These are phyloP conservation scores for Fomitopsis pulvina DNA, from an alignment of 768 basidiomycete genomes.

Conservation along the genomic window DNA sequence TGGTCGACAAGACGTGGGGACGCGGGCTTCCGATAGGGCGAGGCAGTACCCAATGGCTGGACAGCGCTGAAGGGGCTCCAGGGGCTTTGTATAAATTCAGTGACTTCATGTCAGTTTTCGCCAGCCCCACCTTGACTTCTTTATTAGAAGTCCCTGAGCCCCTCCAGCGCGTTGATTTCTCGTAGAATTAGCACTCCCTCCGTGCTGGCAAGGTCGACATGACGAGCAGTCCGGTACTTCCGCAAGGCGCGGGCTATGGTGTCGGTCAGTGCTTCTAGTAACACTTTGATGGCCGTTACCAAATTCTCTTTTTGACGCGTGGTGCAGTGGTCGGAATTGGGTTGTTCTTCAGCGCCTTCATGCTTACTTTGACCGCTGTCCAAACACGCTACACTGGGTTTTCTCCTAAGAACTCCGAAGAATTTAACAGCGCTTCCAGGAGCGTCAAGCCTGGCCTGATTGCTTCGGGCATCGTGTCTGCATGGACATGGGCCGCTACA, in stretches of 20 bases:
- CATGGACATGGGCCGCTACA: constrained; percentile 90
- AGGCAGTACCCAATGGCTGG: background rate
- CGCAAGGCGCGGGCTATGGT: constrained; percentile 83
- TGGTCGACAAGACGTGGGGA: background rate
- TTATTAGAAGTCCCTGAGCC: background rate
- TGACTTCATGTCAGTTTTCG: background rate
- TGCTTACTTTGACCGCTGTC: constrained; percentile 70
- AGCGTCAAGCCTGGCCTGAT: constrained; percentile 89
- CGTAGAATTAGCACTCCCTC: background rate
- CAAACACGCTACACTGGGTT: constrained; percentile 82
- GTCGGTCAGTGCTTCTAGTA: constrained; percentile 48
- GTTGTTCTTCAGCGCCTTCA: constrained; percentile 79
- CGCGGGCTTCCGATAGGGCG: background rate
- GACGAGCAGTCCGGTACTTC: constrained; percentile 40
- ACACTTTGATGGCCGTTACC: background rate
- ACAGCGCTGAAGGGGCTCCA: background rate
- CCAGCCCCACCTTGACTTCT: constrained; percentile 4
- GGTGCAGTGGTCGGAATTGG: constrained; percentile 65
- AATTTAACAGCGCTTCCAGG: constrained; percentile 76
- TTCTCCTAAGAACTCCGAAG: constrained; percentile 74
- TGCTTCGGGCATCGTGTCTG: constrained; percentile 86
- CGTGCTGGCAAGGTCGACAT: constrained; percentile 1
- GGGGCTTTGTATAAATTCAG: background rate
- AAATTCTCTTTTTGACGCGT: background rate
- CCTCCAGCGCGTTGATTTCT: background rate